These are phyloP conservation scores for Clathrus columnatus DNA, from an alignment of 768 basidiomycete species.

Conservation along the genomic window DNA sequence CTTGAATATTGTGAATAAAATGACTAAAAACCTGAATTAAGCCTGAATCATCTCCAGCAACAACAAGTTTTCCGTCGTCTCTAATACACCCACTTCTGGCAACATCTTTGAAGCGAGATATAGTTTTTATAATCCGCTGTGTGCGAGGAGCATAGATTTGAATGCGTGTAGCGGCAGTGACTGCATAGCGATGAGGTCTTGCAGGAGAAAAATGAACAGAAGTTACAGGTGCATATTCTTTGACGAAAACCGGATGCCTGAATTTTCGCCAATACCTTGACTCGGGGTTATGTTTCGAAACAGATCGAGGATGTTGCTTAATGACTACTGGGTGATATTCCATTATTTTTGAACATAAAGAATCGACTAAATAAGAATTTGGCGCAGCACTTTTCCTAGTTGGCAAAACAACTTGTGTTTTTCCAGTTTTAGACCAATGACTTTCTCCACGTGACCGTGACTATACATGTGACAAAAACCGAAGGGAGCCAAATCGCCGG, in stretches of 20 bases:
- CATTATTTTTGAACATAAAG: constrained; percentile 31
- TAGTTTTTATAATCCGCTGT: constrained; percentile 92
- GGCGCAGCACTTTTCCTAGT: too few relatives aligned
- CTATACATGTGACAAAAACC: background rate
- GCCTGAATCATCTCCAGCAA: constrained; percentile 93
- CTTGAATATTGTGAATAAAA: background rate
- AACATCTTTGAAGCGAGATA: constrained; percentile 94
- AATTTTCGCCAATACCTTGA: constrained; percentile 83
- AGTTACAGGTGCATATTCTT: constrained; percentile 94
- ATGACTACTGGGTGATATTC: constrained; percentile 76
- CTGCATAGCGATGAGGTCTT: constrained; percentile 89
- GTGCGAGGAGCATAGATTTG: constrained; percentile 96
- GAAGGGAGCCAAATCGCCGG: constrained; percentile 7
- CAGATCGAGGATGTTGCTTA: constrained; percentile 46
- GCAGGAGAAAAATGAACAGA: constrained; percentile 85
- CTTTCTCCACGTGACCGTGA: background rate
- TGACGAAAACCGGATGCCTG: constrained; percentile 87
- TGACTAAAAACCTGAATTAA: constrained; percentile 54
- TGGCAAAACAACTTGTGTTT: background rate
- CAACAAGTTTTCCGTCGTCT: constrained; percentile 87
- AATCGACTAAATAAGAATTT: background rate
- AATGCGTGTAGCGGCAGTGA: constrained; percentile 87
- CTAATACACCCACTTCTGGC: constrained; percentile 85
- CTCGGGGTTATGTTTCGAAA: constrained; percentile 58
- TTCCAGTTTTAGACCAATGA: background rate